Evolutionary conservation across 805 yeast genomes (phyloP).

Genomic region (Myxozyma lipomycoides): DNA sequence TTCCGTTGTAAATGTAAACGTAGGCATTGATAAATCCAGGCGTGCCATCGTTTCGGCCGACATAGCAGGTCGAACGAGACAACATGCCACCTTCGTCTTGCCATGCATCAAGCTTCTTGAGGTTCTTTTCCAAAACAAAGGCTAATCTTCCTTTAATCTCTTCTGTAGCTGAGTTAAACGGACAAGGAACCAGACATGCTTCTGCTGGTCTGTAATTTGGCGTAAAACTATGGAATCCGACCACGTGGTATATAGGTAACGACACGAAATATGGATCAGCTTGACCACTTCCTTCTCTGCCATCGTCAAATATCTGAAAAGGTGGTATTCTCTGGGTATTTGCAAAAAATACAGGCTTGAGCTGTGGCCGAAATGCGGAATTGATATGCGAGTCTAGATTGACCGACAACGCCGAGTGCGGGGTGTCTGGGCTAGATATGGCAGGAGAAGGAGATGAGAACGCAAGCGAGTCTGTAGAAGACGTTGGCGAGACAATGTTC

Average conservation of each 20-base stretch:
- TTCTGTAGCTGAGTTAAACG: not conserved
- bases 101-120: slow-evolving; percentile 11
- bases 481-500: not conserved
- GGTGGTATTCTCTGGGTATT: not conserved
- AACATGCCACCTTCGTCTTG: slow-evolving; percentile 18
- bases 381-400: not conserved
- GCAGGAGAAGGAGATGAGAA: not conserved
- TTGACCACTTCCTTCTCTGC: slow-evolving; percentile 1
- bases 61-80: slow-evolving; percentile 9
- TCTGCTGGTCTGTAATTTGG: slow-evolving; percentile 11
- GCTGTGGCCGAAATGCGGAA: not conserved
- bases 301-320: not conserved
- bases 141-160: slow-evolving; percentile 5
- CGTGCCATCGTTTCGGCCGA: not conserved
- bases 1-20: slow-evolving; percentile 21
- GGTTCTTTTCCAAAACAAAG: not conserved
- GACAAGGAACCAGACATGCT: slow-evolving; percentile 2
- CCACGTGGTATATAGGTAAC: slow-evolving; percentile 3
- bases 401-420: not conserved
- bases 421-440: not conserved
- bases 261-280: not conserved
- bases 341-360: slow-evolving; percentile 12
- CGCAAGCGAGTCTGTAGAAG: not conserved
- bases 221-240: slow-evolving; percentile 5
- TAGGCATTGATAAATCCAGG: slow-evolving; percentile 2